Conservation (phyloP, 2,329 filamentous ascomycete genomes). For the Ceratocystiopsis brevicomis region DNA sequence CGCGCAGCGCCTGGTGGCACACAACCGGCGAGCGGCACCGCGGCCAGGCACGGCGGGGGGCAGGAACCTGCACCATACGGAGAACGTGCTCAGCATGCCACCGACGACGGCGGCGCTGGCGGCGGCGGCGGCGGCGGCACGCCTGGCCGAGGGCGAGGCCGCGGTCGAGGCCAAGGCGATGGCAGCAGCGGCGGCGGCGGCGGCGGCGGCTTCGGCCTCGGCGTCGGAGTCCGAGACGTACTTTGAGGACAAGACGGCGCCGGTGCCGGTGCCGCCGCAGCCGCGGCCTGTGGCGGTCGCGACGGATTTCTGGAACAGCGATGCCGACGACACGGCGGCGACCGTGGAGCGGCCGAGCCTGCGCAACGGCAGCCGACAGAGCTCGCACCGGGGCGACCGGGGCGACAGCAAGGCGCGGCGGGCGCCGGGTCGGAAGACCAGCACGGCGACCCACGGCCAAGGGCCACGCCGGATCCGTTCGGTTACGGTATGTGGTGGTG, state of each 20-base stretch:
- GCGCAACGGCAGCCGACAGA: constrained; percentile 32
- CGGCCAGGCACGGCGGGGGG: constrained; percentile 57
- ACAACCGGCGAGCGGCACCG: constrained; percentile 47
- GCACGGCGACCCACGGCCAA: constrained; percentile 20
- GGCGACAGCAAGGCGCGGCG: constrained; percentile 34
- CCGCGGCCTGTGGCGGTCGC: constrained; percentile 12
- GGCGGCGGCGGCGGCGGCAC: constrained; percentile 13
- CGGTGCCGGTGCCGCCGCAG: no score
- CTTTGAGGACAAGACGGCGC: no score
- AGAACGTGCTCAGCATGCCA: constrained; percentile 66
- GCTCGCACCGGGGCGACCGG: constrained; percentile 31
- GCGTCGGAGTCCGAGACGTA: no score
- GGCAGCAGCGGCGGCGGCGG: no score
- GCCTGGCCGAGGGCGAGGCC: constrained; percentile 12
- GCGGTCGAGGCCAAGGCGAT: constrained; percentile 11
- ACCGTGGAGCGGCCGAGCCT: constrained; percentile 29
- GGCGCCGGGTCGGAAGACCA: constrained; percentile 39
- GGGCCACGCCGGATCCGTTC: constrained; percentile 31
- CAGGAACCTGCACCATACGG: constrained; percentile 79
- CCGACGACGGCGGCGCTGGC: constrained; percentile 9
- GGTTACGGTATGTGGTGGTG: background rate
- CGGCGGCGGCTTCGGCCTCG: no score
- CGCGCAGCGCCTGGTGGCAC: constrained; percentile 71
- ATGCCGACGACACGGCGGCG: constrained; percentile 40
- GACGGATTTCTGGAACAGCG: constrained; percentile 51